Evolutionary conservation across 805 yeast species (phyloP), one percentile per base, ranked within the genome.

Genomic region (Candida boleticola): DNA sequence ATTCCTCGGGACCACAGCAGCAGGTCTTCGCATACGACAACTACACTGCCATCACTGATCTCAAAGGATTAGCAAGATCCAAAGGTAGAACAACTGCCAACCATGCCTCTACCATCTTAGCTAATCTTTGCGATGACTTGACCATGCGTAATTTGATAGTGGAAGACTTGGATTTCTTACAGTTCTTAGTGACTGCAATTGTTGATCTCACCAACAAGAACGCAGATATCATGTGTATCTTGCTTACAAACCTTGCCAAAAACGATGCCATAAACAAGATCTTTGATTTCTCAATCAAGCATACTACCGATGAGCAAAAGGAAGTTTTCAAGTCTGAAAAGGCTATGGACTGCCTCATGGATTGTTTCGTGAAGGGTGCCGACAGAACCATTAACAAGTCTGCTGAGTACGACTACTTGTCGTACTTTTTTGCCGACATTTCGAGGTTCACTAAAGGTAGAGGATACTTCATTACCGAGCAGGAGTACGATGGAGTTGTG

Each of bases 341-440:
- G 19, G 82, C 80, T 4, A 73, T 89, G 64, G 96, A 87, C 54
- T 85, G 90, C 60, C 69, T 90, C 25, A 79, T 90, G 82, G 96
- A 88, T 63, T 81, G 90, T 55, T 89, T 89, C 58, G 96, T 89
- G 31, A 85, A 85, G 56, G 96, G 96, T 5, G 72, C 76, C 36
- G 89, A 85, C 53, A 73, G 88, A 57, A 62, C 78, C 13, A 70
- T 89, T 45, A 89, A 88, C 66, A 77, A 75, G 54, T 74, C 70
- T 52, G 93, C 95, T 2, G 76, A 78, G 51, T 92, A 66, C 55
- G 97, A 90, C 60, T 90, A 87, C 59, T 69, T 93, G 48, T 77
- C 96, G 1, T 89, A 83, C 60, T 88, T 88, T 58, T 90, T 93
- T 63, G 90, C 96, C 11, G 97, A 92, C 58, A 69, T 89, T 36